Conservation (phyloP, 805 yeast genomes). For the Candida adriatica region DNA sequence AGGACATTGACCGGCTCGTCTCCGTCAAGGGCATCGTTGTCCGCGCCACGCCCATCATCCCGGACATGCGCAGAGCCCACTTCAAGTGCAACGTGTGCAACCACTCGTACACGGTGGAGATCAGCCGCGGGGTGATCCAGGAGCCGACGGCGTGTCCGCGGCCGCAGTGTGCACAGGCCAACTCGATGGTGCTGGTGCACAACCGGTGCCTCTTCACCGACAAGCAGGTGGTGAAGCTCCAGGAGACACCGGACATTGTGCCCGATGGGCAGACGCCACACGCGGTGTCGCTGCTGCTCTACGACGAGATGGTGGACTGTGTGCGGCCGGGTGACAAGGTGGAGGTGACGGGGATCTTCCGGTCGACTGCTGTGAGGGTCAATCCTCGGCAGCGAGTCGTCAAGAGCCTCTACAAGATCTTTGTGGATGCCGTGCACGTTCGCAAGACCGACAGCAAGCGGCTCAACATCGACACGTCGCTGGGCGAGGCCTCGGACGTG, state of each 20-base stretch:
- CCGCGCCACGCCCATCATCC: constrained; percentile 84
- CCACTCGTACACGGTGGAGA: constrained; percentile 85
- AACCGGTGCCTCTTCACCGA: constrained; percentile 91
- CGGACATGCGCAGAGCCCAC: constrained; percentile 96
- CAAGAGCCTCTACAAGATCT: constrained; percentile 83
- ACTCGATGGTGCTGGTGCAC: constrained; percentile 87
- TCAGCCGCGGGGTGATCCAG: constrained; percentile 88
- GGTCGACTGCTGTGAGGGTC: constrained; percentile 86
- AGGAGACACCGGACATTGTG: constrained; percentile 92
- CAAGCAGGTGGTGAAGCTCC: constrained; percentile 88
- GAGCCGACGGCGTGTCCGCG: constrained; percentile 96
- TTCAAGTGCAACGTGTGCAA: constrained; percentile 94
- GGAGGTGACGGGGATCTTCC: constrained; percentile 91
- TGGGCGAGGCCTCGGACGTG: constrained; percentile 57
- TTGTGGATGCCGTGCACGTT: constrained; percentile 89
- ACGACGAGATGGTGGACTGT: constrained; percentile 91
- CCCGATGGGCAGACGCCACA: constrained; percentile 99
- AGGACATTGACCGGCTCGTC: constrained; percentile 89
- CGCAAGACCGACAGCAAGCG: constrained; percentile 79
- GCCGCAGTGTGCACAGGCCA: constrained; percentile 69
- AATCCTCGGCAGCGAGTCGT: constrained; percentile 80
- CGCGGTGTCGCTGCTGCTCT: constrained; percentile 86
- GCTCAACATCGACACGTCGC: constrained; percentile 68
- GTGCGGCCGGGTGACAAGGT: constrained; percentile 96
- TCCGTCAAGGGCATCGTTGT: constrained; percentile 86